Evolutionary conservation across 495 filamentous ascomycete genomes (phyloP).

Genomic region (Penicillium egyptiacum): DNA sequence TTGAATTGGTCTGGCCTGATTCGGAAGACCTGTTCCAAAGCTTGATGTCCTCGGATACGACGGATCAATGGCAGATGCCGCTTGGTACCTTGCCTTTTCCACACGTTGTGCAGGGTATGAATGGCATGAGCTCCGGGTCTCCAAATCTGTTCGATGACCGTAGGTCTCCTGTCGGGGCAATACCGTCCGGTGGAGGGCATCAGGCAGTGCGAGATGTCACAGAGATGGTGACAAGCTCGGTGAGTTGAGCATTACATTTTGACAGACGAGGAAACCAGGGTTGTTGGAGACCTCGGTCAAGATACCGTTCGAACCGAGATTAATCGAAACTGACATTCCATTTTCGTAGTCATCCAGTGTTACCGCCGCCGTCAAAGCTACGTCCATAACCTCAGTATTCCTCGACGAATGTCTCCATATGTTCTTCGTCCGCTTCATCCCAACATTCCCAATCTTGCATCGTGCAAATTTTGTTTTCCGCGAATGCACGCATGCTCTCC

Average conservation of each 20-base stretch:
- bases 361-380: constrained; percentile 48
- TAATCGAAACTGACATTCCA: constrained; percentile 6
- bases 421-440: constrained; percentile 53
- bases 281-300: neutral
- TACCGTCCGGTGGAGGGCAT: constrained; percentile 46
- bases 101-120: constrained; percentile 36
- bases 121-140: constrained; percentile 36
- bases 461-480: constrained; percentile 50
- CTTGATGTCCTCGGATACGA: constrained; percentile 42
- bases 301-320: neutral
- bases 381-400: constrained; percentile 49
- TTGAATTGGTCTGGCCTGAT: constrained; percentile 50
- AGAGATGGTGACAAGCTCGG: constrained; percentile 49
- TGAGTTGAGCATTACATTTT: constrained; percentile 22
- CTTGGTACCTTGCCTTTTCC: constrained; percentile 45
- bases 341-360: constrained; percentile 43
- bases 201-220: constrained; percentile 50
- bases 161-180: constrained; percentile 38
- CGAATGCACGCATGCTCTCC: constrained; percentile 48
- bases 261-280: neutral
- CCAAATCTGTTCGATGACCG: constrained; percentile 42
- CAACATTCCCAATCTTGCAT: constrained; percentile 51
- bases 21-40: constrained; percentile 50
- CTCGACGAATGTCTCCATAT: constrained; percentile 52
- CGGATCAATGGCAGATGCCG: constrained; percentile 51